Evolutionary conservation across 164 flowering plant species (phyloP).

Genomic region (Stephania cephalantha): DNA sequence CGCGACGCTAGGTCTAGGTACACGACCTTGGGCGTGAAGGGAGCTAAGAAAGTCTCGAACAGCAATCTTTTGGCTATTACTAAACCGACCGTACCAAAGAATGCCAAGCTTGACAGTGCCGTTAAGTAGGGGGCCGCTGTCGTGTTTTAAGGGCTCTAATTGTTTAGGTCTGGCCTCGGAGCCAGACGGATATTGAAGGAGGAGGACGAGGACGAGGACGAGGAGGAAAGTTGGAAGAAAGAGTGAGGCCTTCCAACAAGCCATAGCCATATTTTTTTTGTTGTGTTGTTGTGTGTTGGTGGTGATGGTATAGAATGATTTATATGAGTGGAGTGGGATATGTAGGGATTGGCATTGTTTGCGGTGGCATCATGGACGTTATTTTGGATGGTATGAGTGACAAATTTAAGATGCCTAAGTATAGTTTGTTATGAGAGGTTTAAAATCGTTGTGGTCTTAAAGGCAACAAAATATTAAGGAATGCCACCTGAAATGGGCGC

Average conservation of each 20-base stretch:
- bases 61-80: constrained; percentile 21
- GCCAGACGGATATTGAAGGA: neutral
- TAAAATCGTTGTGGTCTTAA: no score
- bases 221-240: neutral
- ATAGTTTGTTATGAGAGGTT: no score
- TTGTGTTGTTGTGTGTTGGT: neutral
- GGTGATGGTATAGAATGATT: neutral
- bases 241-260: neutral
- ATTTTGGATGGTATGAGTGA: no score
- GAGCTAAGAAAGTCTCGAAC: constrained; percentile 29
- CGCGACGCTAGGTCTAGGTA: constrained; percentile 21
- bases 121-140: constrained; percentile 31
- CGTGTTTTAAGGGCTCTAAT: constrained; percentile 13
- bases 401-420: no score
- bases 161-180: neutral
- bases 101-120: constrained; percentile 28
- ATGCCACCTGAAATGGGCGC: no score
- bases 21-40: constrained; percentile 2
- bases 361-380: neutral
- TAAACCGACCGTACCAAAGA: constrained; percentile 40
- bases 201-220: neutral
- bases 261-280: neutral
- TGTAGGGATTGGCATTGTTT: neutral
- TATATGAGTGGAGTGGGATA: neutral
- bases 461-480: no score